These are phyloP conservation scores for Populus hybrid DNA, from an alignment of 441 rosid genomes.

Conservation along the genomic window DNA sequence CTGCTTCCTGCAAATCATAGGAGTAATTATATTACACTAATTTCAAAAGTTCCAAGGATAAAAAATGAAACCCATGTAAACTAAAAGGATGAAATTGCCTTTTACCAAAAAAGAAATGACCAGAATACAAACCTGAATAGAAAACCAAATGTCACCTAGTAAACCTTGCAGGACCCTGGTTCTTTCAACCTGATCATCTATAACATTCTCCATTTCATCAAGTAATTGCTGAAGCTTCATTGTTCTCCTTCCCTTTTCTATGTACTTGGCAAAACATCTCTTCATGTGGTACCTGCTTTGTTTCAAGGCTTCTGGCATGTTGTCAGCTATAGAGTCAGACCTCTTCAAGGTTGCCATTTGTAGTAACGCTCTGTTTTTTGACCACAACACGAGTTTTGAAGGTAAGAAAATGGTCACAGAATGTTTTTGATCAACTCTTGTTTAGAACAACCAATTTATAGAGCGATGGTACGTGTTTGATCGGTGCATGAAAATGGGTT, in stretches of 20 bases:
- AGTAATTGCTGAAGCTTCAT: constrained; percentile 60
- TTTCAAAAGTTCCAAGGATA: not conserved
- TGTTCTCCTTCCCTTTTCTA: constrained; percentile 55
- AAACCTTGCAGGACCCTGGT: constrained; percentile 49
- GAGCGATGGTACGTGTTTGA: not conserved
- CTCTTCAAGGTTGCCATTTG: constrained; percentile 30
- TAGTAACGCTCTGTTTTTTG: constrained; percentile 21
- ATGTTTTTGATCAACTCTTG: not conserved
- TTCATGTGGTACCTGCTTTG: constrained; percentile 69
- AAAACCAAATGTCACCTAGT: constrained; percentile 67
- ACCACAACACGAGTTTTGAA: not conserved
- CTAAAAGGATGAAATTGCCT: not conserved
- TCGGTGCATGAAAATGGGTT: constrained; percentile 1
- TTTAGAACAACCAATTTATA: constrained; percentile 22
- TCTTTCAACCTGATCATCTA: constrained; percentile 50
- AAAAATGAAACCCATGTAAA: not conserved
- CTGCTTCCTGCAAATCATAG: constrained; percentile 60
- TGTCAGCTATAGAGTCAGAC: constrained; percentile 44
- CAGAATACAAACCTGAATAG: constrained; percentile 59
- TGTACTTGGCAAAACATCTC: constrained; percentile 60
- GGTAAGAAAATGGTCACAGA: not conserved
- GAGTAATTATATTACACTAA: too few relatives aligned
- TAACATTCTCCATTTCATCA: constrained; percentile 64
- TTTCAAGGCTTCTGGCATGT: constrained; percentile 58
- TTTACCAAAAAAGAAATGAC: not conserved